Percentiles rank a stretch among this genome's conserved stretches.
These are phyloP conservation scores for Lepidium didymum DNA, from an alignment of 345 rosid species.

Conservation along the genomic window DNA sequence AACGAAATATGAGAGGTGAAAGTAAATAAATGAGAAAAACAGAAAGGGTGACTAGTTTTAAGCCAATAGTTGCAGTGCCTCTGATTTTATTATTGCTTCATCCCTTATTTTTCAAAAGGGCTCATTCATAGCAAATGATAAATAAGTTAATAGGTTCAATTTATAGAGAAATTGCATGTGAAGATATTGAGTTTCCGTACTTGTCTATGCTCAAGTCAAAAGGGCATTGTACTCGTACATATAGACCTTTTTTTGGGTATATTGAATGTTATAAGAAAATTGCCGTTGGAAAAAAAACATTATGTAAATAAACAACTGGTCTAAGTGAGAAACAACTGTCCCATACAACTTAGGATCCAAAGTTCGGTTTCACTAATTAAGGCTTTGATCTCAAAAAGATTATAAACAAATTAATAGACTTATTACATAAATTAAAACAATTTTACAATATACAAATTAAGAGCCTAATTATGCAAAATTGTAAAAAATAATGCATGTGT, in stretches of 20 bases:
- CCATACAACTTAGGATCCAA: constrained; percentile 23
- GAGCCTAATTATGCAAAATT: too few relatives aligned
- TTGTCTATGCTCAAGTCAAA: constrained; percentile 21
- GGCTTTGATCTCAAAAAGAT: constrained; percentile 14
- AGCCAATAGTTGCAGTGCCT: constrained; percentile 25
- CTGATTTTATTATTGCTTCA: constrained; percentile 8
- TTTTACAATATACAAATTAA: not conserved
- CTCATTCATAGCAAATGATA: constrained; percentile 1
- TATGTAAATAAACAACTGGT: constrained; percentile 16
- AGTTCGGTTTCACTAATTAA: constrained; percentile 17
- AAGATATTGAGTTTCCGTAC: constrained; percentile 15
- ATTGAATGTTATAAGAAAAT: not conserved
- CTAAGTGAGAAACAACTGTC: constrained; percentile 30
- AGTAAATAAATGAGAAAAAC: constrained; percentile 21
- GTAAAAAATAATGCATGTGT: constrained; percentile 8
- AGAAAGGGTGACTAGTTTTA: constrained; percentile 18
- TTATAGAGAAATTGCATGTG: constrained; percentile 20
- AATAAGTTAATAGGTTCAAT: too few relatives aligned
- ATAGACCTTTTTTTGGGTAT: not conserved
- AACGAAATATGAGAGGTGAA: not conserved
- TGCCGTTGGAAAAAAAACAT: not conserved
- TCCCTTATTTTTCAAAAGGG: not conserved
- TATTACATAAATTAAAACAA: not conserved
- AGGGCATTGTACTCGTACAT: not conserved
- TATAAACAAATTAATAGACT: not conserved